Percentiles rank a stretch among this genome's conserved stretches.
Conservation (phyloP, 805 yeast species). For the Saccharomycopsis sp. region DNA sequence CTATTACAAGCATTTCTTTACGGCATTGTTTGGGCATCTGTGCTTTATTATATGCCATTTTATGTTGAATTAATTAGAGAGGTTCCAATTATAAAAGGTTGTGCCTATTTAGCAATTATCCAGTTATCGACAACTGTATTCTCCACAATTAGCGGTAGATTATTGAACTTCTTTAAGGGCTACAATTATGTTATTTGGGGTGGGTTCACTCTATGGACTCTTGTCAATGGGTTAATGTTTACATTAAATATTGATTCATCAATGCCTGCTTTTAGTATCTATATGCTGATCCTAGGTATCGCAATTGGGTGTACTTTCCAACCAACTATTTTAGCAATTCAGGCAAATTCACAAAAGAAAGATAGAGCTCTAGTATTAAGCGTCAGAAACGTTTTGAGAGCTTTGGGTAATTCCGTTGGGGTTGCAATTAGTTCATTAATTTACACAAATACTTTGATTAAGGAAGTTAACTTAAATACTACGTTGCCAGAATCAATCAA, state of each 20-base stretch:
- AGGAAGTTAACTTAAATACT: background rate
- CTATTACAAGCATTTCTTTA: constrained; percentile 36
- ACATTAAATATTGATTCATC: constrained; percentile 29
- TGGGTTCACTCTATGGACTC: constrained; percentile 37
- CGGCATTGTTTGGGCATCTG: constrained; percentile 41
- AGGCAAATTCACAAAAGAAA: constrained; percentile 41
- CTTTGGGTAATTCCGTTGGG: constrained; percentile 59
- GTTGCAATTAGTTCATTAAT: constrained; percentile 38
- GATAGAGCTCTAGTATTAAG: constrained; percentile 56
- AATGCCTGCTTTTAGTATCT: constrained; percentile 32
- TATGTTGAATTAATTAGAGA: constrained; percentile 42
- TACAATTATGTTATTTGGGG: constrained; percentile 33
- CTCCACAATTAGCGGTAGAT: constrained; percentile 37
- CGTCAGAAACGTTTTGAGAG: constrained; percentile 47
- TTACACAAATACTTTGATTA: constrained; percentile 31
- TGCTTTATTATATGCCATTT: constrained; percentile 41
- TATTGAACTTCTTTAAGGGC: constrained; percentile 37
- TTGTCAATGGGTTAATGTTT: constrained; percentile 35
- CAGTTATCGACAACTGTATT: constrained; percentile 32
- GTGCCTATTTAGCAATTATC: constrained; percentile 39
- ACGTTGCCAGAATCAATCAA: constrained; percentile 1
- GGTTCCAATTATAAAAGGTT: constrained; percentile 31
- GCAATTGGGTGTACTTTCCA: constrained; percentile 43
- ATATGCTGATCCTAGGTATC: constrained; percentile 32
- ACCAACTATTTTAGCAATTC: constrained; percentile 38